A percentile compares a stretch with the other conserved stretches of the same genome.
Conservation (phyloP, 148 eudicot genomes). For the Silene latifolia region DNA sequence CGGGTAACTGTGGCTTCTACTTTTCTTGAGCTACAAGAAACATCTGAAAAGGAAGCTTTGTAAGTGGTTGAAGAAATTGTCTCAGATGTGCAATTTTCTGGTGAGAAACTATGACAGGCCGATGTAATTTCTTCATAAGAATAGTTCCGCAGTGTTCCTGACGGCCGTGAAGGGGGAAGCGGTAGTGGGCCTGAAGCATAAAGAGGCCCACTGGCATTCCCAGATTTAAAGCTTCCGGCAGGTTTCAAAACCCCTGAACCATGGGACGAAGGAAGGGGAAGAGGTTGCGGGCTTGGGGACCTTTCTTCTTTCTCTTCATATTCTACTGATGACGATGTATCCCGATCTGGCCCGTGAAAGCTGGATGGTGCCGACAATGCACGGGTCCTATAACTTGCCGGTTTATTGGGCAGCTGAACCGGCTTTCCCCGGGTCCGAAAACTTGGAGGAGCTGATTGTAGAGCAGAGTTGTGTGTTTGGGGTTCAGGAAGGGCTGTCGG, state of each 20-base stretch:
- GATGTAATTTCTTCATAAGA: constrained; percentile 66
- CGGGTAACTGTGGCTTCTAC: constrained; percentile 80
- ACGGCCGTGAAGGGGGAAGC: constrained; percentile 55
- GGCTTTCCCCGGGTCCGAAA: constrained; percentile 58
- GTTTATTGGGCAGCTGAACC: constrained; percentile 33
- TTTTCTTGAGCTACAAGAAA: constrained; percentile 39
- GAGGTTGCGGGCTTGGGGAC: constrained; percentile 73
- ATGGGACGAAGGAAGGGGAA: constrained; percentile 88
- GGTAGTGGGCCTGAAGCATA: constrained; percentile 75
- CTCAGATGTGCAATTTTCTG: constrained; percentile 76
- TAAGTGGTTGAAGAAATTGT: constrained; percentile 70
- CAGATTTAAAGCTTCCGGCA: constrained; percentile 59
- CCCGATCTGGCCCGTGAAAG: constrained; percentile 40
- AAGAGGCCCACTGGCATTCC: constrained; percentile 59
- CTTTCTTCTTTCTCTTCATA: constrained; percentile 60
- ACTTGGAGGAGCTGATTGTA: constrained; percentile 93
- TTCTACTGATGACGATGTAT: constrained; percentile 50
- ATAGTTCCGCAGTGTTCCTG: constrained; percentile 54
- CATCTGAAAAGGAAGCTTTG: constrained; percentile 70
- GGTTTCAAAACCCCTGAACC: constrained; percentile 40
- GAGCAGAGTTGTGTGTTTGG: constrained; percentile 35
- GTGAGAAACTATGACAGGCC: constrained; percentile 84
- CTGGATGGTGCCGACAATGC: constrained; percentile 30
- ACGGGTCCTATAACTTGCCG: constrained; percentile 42
- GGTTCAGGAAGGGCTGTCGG: constrained; percentile 79